These are phyloP conservation scores for Thielaviopsis musarum DNA, from an alignment of 2,329 filamentous ascomycete species.

Conservation along the genomic window DNA sequence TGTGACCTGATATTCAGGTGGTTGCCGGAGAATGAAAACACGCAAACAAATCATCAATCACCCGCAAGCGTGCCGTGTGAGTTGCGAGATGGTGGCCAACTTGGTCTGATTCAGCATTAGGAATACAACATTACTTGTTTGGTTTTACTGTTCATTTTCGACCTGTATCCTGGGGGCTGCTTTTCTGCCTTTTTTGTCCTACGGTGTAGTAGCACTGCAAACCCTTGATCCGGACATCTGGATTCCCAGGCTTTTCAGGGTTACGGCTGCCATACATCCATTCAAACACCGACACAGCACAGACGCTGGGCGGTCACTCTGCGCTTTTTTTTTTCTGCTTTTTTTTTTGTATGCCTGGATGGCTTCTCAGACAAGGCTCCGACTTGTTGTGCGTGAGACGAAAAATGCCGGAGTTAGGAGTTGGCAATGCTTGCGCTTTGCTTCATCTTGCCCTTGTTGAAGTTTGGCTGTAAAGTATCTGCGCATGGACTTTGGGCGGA, in stretches of 20 bases:
- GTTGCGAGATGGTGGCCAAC: not conserved
- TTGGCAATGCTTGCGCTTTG: not conserved
- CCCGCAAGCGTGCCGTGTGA: not conserved
- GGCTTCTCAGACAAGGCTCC: not conserved
- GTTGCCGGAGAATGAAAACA: not conserved
- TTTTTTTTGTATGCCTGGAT: not conserved
- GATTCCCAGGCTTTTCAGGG: not conserved
- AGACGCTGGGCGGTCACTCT: not conserved
- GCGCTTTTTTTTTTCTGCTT: not conserved
- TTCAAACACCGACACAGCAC: not conserved
- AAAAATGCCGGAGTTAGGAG: not conserved
- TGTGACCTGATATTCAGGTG: not conserved
- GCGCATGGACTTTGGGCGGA: not conserved
- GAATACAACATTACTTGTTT: not conserved
- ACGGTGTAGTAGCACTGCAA: too few relatives aligned
- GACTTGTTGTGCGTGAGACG: not conserved
- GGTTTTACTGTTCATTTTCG: not conserved
- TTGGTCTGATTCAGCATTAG: not conserved
- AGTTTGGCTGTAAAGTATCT: not conserved
- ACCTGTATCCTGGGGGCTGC: not conserved
- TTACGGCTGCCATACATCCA: not conserved
- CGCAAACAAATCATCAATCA: not conserved
- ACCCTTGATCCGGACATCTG: not conserved
- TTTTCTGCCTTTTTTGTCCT: too few relatives aligned
- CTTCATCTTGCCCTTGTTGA: not conserved